Base-by-base conservation (phyloP, 225 moss, liverwort and hornwort species). In the Polytrichum formosum region DNA sequence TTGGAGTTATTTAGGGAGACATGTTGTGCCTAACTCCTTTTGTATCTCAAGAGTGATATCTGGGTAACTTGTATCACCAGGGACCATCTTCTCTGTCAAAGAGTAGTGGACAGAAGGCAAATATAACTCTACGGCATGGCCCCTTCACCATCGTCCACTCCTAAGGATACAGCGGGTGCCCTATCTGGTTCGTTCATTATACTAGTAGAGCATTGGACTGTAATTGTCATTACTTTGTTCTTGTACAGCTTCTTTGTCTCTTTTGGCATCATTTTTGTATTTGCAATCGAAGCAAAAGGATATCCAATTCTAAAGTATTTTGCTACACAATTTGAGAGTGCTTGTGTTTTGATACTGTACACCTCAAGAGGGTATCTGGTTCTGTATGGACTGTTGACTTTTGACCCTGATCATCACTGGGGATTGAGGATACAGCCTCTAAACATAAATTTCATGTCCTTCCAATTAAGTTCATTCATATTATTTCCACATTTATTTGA, bases 161-260 rank as follows among this genome's bases (percentile, higher is more conserved):
- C 86, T 71, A 73, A 83, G 30, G 86, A 86, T 54, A 73, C 86
- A 54, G 80, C 80, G 56, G 75, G 82, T 73, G 86, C 83, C 66
- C 62, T 86, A 54, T 70, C 86, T 78, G 86, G 86, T 86, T 53
- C 17, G 67, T 55, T 26, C 18, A 17, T 54, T 54, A 25, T 4
- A 53, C 66, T 46, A 18, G 37, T 23, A 37, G 23, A 10, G 9
- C n/a, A 5, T 65, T 30, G 27, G 58, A 20, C 58, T 20, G 22
- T 58, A 20, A 21, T 58, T 58, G 58, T 20, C 21, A 23, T 22
- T 8, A 56, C 5, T 5, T 21, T 56, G 56, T 56, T 5, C 55
- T 55, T 19, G 56, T n/a, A 56, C 61, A 26, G 4, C 25, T 25
- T 61, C 61, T 21, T 62, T 62, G 61, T 62, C 61, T 62, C 22